Evolutionary conservation across 2,329 filamentous ascomycete genomes (phyloP).

Genomic region (Fusarium domesticum): DNA sequence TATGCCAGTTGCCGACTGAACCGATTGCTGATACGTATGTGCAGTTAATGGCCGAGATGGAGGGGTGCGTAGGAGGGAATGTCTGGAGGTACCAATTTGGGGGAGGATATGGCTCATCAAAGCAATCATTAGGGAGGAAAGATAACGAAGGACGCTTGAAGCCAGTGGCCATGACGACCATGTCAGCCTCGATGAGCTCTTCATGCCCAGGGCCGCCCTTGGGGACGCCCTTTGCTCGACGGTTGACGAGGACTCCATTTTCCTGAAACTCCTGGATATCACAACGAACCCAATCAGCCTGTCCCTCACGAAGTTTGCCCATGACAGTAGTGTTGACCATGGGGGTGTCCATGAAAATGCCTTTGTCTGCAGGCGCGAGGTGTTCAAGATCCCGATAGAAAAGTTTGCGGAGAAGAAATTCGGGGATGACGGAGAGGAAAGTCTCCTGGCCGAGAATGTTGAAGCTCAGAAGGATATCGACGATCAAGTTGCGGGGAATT

Average conservation of each 20-base stretch:
- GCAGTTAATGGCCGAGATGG: slow-evolving; percentile 76
- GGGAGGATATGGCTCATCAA: slow-evolving; percentile 68
- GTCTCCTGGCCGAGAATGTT: slow-evolving; percentile 81
- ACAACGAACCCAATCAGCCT: slow-evolving; percentile 76
- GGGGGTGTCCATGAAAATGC: slow-evolving; percentile 78
- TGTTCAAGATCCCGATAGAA: slow-evolving; percentile 81
- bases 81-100: slow-evolving; percentile 89
- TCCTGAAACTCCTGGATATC: slow-evolving; percentile 68
- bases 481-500: slow-evolving; percentile 73
- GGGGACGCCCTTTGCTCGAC: slow-evolving; percentile 67
- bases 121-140: slow-evolving; percentile 72
- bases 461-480: slow-evolving; percentile 70
- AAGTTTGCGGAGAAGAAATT: slow-evolving; percentile 68
- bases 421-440: slow-evolving; percentile 71
- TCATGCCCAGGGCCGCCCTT: slow-evolving; percentile 70
- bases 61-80: slow-evolving; percentile 72
- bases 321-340: slow-evolving; percentile 86
- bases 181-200: slow-evolving; percentile 65
- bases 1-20: slow-evolving; percentile 78
- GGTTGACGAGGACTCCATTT: slow-evolving; percentile 67
- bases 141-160: slow-evolving; percentile 69
- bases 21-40: slow-evolving; percentile 80
- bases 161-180: slow-evolving; percentile 81
- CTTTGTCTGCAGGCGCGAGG: slow-evolving; percentile 65
- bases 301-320: slow-evolving; percentile 66